Evolutionary conservation across 2,329 filamentous ascomycete genomes (phyloP).

Genomic region (Cladophialophora bantiana): DNA sequence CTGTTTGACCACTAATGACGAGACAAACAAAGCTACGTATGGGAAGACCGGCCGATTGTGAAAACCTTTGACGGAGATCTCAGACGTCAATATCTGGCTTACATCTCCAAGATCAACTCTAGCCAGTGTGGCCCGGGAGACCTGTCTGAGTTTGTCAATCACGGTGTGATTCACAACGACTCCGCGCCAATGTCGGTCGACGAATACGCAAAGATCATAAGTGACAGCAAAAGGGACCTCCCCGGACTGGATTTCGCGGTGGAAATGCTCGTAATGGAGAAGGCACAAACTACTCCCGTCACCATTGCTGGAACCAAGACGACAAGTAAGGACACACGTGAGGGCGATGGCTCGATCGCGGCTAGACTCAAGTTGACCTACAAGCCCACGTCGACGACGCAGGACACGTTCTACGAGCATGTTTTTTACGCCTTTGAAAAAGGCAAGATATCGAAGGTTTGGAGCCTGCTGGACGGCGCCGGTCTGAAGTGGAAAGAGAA

Average conservation of each 20-base stretch:
- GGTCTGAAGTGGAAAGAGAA: conserved; percentile 26
- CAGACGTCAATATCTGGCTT: conserved; percentile 16
- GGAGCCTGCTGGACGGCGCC: conserved; percentile 31
- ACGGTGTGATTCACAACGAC: conserved; percentile 29
- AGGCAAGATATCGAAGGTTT: conserved; percentile 32
- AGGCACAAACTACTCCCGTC: not conserved
- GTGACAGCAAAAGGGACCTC: conserved; percentile 24
- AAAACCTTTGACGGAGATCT: conserved; percentile 7
- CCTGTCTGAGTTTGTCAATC: conserved; percentile 21
- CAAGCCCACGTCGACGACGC: conserved; percentile 2
- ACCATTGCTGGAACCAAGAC: not conserved
- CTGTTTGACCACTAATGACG: not conserved
- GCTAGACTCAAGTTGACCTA: conserved; percentile 28
- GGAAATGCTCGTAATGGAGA: conserved; percentile 29
- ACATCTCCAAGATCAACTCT: conserved; percentile 16
- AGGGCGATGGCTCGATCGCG: conserved; percentile 22
- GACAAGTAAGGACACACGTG: not conserved
- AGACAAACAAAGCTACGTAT: not conserved
- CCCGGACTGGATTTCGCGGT: conserved; percentile 26
- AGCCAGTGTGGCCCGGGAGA: not conserved
- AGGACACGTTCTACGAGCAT: conserved; percentile 31
- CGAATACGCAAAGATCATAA: conserved; percentile 26
- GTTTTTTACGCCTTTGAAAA: conserved; percentile 29
- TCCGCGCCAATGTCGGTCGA: conserved; percentile 24
- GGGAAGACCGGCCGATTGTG: not conserved